Base-by-base conservation (phyloP, 2,329 filamentous ascomycete species). In the Biscogniauxia sp. region DNA sequence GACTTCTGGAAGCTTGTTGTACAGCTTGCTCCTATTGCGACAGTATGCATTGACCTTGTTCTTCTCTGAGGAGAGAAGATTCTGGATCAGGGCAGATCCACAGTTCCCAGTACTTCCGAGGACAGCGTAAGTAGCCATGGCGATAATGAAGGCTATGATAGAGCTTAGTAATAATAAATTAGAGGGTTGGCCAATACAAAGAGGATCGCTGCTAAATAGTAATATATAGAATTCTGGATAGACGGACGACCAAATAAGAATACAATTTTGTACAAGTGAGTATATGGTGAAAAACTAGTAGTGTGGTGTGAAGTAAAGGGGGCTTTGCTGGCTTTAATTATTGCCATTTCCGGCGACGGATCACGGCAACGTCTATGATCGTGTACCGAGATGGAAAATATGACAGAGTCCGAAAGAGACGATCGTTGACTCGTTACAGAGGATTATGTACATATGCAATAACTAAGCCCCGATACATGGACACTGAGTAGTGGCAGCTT, bases 21-120 rank as follows among this genome's bases (percentile, higher is more conserved):
- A 17, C 2, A 82, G 74, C 64, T 82, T 82, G 8, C 69, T 26
- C 17, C 67, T 62, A 64, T 75, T 76, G 59, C 80, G 80, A 59
- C 78, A 80, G 69, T 78, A 82, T 20, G 76, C 79, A 58, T 78
- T 64, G 60, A 83, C 70, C 3, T 64, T 62, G 37, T 57, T 66
- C 8, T 73, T 41, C 0, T 74, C 70, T 0, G 57, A 56, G 11
- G 70, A 55, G 4, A 81, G 72, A 1, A 82, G 72, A 45, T 70
- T 71, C 20, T 75, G 53, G 45, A 83, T 72, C 26, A 82, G 69
- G 1, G 77, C 73, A 1, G 64, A 71, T 56, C 80, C 80, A 50
- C 72, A 76, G 62, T 79, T 80, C 6, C 80, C 80, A 0, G 79
- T 82, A 20, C 67, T 61, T 7, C 78, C 78, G 1, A 80, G 65